Conservation (phyloP, 164 flowering plant species). For the Hamamelis virginiana region DNA sequence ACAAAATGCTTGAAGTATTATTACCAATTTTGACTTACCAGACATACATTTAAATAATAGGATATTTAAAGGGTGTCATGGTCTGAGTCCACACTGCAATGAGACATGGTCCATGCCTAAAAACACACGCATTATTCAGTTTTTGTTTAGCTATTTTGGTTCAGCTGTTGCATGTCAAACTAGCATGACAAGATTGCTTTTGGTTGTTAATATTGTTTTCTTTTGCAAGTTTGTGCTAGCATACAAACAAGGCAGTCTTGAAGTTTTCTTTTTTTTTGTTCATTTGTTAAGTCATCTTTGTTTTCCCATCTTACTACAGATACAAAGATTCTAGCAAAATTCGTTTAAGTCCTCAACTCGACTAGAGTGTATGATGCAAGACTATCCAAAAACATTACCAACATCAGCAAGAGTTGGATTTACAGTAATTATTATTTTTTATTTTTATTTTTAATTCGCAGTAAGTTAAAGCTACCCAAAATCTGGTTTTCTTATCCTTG, state of each 20-base stretch:
- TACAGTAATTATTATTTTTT: conserved; percentile 58
- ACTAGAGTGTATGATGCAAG: conserved; percentile 99
- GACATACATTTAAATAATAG: too few species aligned
- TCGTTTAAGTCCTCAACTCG: conserved; percentile 96
- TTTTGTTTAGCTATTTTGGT: background rate
- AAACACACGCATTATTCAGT: too few species aligned
- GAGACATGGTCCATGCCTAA: too few species aligned
- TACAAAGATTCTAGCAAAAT: conserved; percentile 85
- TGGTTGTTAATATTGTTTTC: background rate
- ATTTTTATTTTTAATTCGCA: background rate
- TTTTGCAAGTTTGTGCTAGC: background rate
- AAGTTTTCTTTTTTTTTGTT: background rate
- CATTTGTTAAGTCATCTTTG: background rate
- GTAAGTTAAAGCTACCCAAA: background rate
- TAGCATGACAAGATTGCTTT: background rate
- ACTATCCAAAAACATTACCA: conserved; percentile 92
- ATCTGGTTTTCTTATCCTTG: background rate
- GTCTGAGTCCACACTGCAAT: too few species aligned
- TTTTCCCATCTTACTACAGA: conserved; percentile 35
- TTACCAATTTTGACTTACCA: too few species aligned
- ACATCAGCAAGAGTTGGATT: conserved; percentile 96
- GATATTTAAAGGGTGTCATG: too few species aligned
- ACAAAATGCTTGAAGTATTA: too few species aligned
- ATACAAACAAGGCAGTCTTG: background rate
- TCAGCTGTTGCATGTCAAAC: background rate